Percentiles rank a stretch among this genome's conserved stretches.
These are phyloP conservation scores for Ophiocordyceps robertsii DNA, from an alignment of 2,329 filamentous ascomycete species.

Conservation along the genomic window DNA sequence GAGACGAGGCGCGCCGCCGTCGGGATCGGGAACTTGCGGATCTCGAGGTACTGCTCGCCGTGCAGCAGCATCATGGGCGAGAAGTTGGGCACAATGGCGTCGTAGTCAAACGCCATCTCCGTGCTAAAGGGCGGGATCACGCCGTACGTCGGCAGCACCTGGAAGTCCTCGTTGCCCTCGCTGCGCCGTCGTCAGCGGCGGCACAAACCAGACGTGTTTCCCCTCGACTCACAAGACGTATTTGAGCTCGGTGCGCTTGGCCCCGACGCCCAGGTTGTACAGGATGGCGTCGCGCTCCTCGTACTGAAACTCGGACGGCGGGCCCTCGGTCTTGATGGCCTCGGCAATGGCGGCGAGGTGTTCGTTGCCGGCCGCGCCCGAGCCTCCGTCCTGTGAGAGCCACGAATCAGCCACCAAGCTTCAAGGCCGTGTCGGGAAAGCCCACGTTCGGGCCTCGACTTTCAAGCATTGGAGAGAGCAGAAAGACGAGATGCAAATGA, in stretches of 20 bases:
- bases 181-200: conserved; percentile 10
- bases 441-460: neutral
- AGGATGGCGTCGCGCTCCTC: conserved; percentile 81
- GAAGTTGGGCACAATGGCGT: conserved; percentile 87
- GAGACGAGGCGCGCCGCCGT: conserved; percentile 67
- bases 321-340: conserved; percentile 57
- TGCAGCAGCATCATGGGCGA: conserved; percentile 97
- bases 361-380: conserved; percentile 36
- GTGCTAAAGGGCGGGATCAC: conserved; percentile 91
- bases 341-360: conserved; percentile 63
- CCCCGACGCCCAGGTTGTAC: conserved; percentile 90
- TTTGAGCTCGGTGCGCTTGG: conserved; percentile 76
- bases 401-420: conserved; percentile 8
- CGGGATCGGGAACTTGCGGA: conserved; percentile 83
- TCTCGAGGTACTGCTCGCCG: conserved; percentile 95
- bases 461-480: neutral
- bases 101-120: conserved; percentile 63
- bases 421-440: too few species aligned
- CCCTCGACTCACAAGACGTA: conserved; percentile 53
- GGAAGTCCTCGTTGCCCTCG: conserved; percentile 85
- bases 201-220: conserved; percentile 1
- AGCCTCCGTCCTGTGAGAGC: conserved; percentile 8
- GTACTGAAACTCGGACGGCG: conserved; percentile 66
- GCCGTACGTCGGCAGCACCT: conserved; percentile 87
- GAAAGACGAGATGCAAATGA: conserved; percentile 1